Percentiles rank a stretch among this genome's conserved stretches.
Evolutionary conservation across 345 rosid genomes (phyloP).

Genomic region (Lagerstroemia speciosa): DNA sequence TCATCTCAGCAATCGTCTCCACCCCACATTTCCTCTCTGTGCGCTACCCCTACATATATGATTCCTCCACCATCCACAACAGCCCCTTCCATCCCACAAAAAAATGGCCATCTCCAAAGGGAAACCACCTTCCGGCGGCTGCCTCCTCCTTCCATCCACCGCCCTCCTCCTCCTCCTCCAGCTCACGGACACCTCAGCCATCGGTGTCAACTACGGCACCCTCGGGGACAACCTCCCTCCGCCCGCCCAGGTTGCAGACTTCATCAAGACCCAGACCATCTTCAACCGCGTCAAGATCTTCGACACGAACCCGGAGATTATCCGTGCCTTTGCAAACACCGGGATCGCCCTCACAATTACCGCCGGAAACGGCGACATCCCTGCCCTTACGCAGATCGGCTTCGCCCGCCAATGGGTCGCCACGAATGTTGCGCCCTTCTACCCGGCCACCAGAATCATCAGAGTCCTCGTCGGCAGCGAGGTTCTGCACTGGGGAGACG

Average conservation of each 20-base stretch:
- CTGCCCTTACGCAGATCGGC: slow-evolving; percentile 27
- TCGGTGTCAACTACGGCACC: slow-evolving; percentile 86
- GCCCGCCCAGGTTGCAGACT: slow-evolving; percentile 60
- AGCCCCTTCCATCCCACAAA: too few relatives aligned
- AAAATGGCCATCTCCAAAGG: slow-evolving; percentile 9
- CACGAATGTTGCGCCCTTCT: slow-evolving; percentile 41
- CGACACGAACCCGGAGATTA: slow-evolving; percentile 51
- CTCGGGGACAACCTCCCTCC: slow-evolving; percentile 68
- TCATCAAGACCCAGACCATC: slow-evolving; percentile 44
- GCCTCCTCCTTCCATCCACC: slow-evolving; percentile 26
- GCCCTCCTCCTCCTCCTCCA: slow-evolving; percentile 24
- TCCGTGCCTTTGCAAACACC: slow-evolving; percentile 63
- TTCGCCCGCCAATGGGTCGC: slow-evolving; percentile 55
- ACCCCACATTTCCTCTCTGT: too few relatives aligned
- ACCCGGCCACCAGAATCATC: slow-evolving; percentile 60
- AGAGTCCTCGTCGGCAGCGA: slow-evolving; percentile 68
- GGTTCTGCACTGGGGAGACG: slow-evolving; percentile 33
- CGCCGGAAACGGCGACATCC: slow-evolving; percentile 49
- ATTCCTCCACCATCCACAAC: neutral
- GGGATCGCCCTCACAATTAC: slow-evolving; percentile 47
- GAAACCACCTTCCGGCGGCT: neutral
- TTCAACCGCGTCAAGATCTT: slow-evolving; percentile 66
- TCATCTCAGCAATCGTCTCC: too few relatives aligned
- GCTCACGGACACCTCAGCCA: slow-evolving; percentile 26
- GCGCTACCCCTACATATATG: neutral